phyloP scores from a whole-genome alignment of 768 basidiomycete species.

The Mycena alexandri region DNA sequence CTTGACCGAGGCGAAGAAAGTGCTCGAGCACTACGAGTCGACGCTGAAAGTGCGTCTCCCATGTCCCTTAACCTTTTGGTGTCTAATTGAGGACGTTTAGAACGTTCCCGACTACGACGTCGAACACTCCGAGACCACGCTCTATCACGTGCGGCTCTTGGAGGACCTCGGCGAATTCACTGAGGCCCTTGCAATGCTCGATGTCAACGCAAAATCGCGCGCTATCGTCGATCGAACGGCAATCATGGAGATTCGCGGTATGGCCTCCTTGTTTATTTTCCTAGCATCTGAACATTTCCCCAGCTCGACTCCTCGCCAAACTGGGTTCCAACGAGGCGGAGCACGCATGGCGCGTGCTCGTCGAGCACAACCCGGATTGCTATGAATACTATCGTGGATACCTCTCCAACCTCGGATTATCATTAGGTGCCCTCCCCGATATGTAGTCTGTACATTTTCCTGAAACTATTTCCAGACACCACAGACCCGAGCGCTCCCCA shows the following conservation, averaged over 20 bases:
- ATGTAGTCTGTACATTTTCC: not conserved
- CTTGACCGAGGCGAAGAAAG: slow-evolving; percentile 73
- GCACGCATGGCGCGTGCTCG: slow-evolving; percentile 82
- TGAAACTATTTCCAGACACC: slow-evolving; percentile 47
- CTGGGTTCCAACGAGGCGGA: slow-evolving; percentile 78
- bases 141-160: slow-evolving; percentile 81
- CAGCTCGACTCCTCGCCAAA: slow-evolving; percentile 85
- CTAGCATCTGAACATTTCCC: slow-evolving; percentile 10
- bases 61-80: not conserved
- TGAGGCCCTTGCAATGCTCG: slow-evolving; percentile 73
- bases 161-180: slow-evolving; percentile 77
- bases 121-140: slow-evolving; percentile 85
- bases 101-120: slow-evolving; percentile 83
- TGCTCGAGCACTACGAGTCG: slow-evolving; percentile 78
- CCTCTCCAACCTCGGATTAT: slow-evolving; percentile 73
- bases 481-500: slow-evolving; percentile 64
- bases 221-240: slow-evolving; percentile 78
- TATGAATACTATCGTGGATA: slow-evolving; percentile 85
- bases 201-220: slow-evolving; percentile 71
- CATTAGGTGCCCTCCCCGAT: slow-evolving; percentile 65
- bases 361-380: slow-evolving; percentile 89
- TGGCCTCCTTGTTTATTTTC: slow-evolving; percentile 14
- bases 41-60: slow-evolving; percentile 74
- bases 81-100: slow-evolving; percentile 49
- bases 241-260: slow-evolving; percentile 78